These are phyloP conservation scores for Capronia epimyces DNA, from an alignment of 2,329 filamentous ascomycete genomes.

Conservation along the genomic window DNA sequence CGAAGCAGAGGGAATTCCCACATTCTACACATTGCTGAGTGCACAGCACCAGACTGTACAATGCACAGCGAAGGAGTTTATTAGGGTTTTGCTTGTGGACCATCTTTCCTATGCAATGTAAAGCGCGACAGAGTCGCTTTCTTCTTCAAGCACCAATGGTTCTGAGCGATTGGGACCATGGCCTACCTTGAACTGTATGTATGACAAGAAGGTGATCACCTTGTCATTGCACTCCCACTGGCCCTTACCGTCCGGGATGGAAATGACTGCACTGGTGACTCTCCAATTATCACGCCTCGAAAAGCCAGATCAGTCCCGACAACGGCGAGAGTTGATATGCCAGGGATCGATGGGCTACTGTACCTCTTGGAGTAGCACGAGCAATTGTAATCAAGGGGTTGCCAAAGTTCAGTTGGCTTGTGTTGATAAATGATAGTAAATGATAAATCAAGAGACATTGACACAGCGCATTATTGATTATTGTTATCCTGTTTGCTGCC, in stretches of 20 bases:
- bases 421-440: conserved; percentile 2
- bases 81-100: not conserved
- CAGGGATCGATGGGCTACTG: too few species aligned
- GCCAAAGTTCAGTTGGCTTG: not conserved
- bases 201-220: too few species aligned
- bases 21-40: conserved; percentile 5
- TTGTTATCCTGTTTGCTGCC: too few species aligned
- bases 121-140: not conserved
- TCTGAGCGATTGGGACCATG: too few species aligned
- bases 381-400: too few species aligned
- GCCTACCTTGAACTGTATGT: too few species aligned
- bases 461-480: too few species aligned
- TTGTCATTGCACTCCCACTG: conserved; percentile 4
- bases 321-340: not conserved
- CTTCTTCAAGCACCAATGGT: not conserved
- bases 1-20: conserved; percentile 1
- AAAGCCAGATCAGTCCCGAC: not conserved
- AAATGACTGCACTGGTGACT: not conserved
- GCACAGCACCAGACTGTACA: not conserved
- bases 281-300: not conserved
- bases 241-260: not conserved
- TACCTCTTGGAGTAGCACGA: too few species aligned
- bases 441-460: too few species aligned
- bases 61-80: conserved; percentile 20
- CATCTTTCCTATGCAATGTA: conserved; percentile 1